A percentile compares a stretch with the other conserved stretches of the same genome.
Conservation (phyloP, 495 filamentous ascomycete genomes). For the Penicilliopsis zonata region DNA sequence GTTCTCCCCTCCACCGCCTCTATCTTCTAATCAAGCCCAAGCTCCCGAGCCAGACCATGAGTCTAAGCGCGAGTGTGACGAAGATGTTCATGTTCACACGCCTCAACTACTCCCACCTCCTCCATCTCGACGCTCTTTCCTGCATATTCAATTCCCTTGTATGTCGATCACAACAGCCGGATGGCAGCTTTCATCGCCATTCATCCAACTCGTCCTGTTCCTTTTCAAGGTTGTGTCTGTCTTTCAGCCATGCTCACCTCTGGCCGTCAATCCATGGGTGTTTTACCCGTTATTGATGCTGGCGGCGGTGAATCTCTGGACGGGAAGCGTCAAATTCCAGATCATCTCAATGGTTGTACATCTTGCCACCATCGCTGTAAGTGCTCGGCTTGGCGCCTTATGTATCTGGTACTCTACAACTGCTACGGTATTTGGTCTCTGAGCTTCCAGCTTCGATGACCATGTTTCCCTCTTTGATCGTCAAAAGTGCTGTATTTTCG, state of each 20-base stretch:
- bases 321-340: conserved; percentile 15
- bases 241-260: conserved; percentile 47
- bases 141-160: conserved; percentile 15
- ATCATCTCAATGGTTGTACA: conserved; percentile 15
- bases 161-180: conserved; percentile 2
- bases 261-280: conserved; percentile 45
- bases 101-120: conserved; percentile 46
- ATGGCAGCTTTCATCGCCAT: conserved; percentile 13
- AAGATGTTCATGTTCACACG: conserved; percentile 12
- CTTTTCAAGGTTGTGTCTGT: conserved; percentile 42
- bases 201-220: conserved; percentile 35
- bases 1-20: conserved; percentile 13
- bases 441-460: too few relatives aligned
- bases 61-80: conserved; percentile 10
- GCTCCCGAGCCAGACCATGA: conserved; percentile 13
- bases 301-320: conserved; percentile 39
- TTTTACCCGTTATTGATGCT: conserved; percentile 48
- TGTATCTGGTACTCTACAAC: conserved; percentile 19
- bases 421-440: neutral
- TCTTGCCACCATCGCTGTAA: conserved; percentile 17
- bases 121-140: conserved; percentile 16
- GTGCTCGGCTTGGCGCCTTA: conserved; percentile 18
- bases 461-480: too few relatives aligned
- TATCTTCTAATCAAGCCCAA: conserved; percentile 11
- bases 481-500: too few relatives aligned